Evolutionary conservation across 2,329 filamentous ascomycete genomes (phyloP), one percentile per base, ranked within the genome.

Genomic region (Penicillium palitans): DNA sequence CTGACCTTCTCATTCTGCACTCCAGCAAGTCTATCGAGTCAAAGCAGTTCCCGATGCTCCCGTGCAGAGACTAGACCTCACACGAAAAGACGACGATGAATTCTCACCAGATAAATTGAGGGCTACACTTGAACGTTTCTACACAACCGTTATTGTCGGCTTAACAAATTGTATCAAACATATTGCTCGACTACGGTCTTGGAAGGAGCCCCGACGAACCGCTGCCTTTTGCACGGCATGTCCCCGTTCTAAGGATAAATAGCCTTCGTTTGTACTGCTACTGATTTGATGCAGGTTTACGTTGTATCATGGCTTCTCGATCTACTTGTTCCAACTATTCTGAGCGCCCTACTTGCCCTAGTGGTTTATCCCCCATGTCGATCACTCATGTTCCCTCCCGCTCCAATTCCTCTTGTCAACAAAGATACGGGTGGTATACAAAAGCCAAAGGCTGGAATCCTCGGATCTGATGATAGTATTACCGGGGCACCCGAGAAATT

Each of bases 81-180:
- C 92, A 65, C 88, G 91, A 56, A 87, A 90, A 5, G 88, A 92
- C 40, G 87, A 93, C 54, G 90, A 95, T 64, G 89, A 93, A 57
- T 95, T 95, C 72, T 90, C 89, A 0, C 90, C 91, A 0, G 90
- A 95, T 68, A 95, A 95, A 76, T 78, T 96, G 45, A 83, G 91
- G 12, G 85, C 87, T 2, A 91, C 89, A 53, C 72, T 95, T 4
- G 91, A 96, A 74, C 82, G 91, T 15, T 78, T 95, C 12, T 96
- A 96, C 71, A 92, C 91, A 82, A 90, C 88, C 0, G 85, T 96
- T 0, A 79, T 89, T 8, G 83, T 93, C 49, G 82, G 86, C 15
- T 46, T 91, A 13, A 81, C 91, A 44, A 81, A 79, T 0, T 82
- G 85, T 17, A 83, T 84, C 59, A 93, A 95, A 68, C 91, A 96